phyloP scores from a whole-genome alignment of 2,329 filamentous ascomycete species.

The Blastomyces parvus region DNA sequence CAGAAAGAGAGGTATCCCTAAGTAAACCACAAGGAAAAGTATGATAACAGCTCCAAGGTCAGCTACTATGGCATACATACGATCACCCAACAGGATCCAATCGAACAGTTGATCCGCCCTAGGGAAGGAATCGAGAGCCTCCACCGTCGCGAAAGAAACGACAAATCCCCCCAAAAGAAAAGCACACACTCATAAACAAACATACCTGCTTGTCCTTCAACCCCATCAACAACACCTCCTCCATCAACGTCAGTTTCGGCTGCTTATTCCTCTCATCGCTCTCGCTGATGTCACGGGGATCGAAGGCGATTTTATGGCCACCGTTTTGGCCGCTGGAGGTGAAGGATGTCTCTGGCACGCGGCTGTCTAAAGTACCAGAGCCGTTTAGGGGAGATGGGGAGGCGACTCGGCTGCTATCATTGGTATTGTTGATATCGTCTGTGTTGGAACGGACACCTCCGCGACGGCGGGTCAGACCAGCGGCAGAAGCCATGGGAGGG shows the following conservation, averaged over 20 bases:
- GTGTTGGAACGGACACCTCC: slow-evolving; percentile 49
- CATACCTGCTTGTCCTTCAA: slow-evolving; percentile 97
- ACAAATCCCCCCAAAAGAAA: background rate
- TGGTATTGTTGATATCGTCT: slow-evolving; percentile 55
- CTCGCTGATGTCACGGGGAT: slow-evolving; percentile 94
- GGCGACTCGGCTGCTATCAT: slow-evolving; percentile 55
- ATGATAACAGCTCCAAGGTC: background rate
- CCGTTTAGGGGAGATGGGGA: slow-evolving; percentile 53
- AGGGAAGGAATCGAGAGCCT: background rate
- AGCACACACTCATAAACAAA: background rate
- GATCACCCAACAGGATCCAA: background rate
- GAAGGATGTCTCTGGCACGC: slow-evolving; percentile 68
- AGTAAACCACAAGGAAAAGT: slow-evolving; percentile 2
- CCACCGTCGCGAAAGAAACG: background rate
- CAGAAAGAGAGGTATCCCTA: slow-evolving; percentile 98
- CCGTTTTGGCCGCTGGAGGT: slow-evolving; percentile 70
- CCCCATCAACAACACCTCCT: slow-evolving; percentile 89
- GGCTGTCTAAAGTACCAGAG: slow-evolving; percentile 45
- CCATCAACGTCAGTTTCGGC: slow-evolving; percentile 97
- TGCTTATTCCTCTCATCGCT: slow-evolving; percentile 94
- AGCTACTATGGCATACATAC: background rate
- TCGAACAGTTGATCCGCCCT: background rate
- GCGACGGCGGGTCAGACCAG: slow-evolving; percentile 61
- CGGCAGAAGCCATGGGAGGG: slow-evolving; percentile 53
- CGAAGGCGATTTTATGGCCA: slow-evolving; percentile 97